Percentiles rank a stretch among this genome's conserved stretches.
These are phyloP conservation scores for Apiotrichum akiyoshidainum DNA, from an alignment of 1,284 basidiomycete species.

Conservation along the genomic window DNA sequence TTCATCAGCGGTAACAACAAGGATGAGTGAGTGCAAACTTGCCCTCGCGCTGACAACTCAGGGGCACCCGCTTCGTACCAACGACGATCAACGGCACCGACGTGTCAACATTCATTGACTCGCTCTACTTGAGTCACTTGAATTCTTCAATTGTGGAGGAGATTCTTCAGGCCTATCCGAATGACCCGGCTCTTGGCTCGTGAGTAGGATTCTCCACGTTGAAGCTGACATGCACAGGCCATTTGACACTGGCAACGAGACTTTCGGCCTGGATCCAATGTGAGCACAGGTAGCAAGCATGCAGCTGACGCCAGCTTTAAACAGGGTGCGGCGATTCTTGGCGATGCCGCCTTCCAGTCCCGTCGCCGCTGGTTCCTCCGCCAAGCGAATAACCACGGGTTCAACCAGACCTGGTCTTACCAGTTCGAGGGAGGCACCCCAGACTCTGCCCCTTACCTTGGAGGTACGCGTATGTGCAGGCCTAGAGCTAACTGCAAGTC, in stretches of 20 bases:
- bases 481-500: constrained; percentile 9
- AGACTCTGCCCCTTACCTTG: constrained; percentile 10
- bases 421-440: constrained; percentile 29
- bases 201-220: constrained; percentile 6
- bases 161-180: constrained; percentile 29
- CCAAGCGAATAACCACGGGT: constrained; percentile 26
- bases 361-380: constrained; percentile 32
- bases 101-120: constrained; percentile 7
- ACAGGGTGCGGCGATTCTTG: constrained; percentile 28
- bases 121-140: constrained; percentile 4
- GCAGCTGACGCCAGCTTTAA: constrained; percentile 16
- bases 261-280: constrained; percentile 30
- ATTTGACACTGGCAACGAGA: constrained; percentile 42
- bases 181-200: constrained; percentile 24
- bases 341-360: constrained; percentile 35
- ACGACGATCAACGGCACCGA: not conserved
- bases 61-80: constrained; percentile 40
- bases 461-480: constrained; percentile 17
- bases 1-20: constrained; percentile 46
- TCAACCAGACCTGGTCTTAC: constrained; percentile 37
- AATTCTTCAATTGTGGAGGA: constrained; percentile 20
- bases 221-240: constrained; percentile 20
- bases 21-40: constrained; percentile 36
- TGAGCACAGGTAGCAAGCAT: constrained; percentile 5
- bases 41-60: constrained; percentile 2